These are phyloP conservation scores for Babesia ovis DNA, from an alignment of 169 alveolate genomes.

Conservation along the genomic window DNA sequence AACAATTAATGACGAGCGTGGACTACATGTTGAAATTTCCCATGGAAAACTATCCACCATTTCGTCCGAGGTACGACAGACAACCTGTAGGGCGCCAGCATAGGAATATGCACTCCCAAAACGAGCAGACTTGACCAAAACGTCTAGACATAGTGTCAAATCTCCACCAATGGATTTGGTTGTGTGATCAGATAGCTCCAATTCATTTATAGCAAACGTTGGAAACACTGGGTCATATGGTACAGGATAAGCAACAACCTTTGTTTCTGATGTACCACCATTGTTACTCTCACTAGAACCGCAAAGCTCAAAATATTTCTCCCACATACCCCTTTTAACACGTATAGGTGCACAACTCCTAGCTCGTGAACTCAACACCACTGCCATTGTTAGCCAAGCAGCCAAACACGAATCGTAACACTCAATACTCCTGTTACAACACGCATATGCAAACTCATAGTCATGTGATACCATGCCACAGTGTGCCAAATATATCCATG, in stretches of 20 bases:
- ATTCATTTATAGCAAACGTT: neutral
- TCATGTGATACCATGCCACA: slow-evolving; percentile 47
- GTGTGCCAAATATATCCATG: slow-evolving; percentile 63
- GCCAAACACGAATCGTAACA: slow-evolving; percentile 59
- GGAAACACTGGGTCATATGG: slow-evolving; percentile 54
- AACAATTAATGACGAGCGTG: neutral
- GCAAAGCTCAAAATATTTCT: slow-evolving; percentile 1
- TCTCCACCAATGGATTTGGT: slow-evolving; percentile 42
- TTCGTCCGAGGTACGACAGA: neutral
- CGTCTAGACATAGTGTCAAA: slow-evolving; percentile 14
- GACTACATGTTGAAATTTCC: neutral
- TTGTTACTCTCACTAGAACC: neutral
- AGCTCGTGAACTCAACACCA: slow-evolving; percentile 36
- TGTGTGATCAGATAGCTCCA: slow-evolving; percentile 11
- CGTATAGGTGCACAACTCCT: slow-evolving; percentile 38
- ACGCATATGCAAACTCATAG: slow-evolving; percentile 43
- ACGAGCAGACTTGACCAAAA: slow-evolving; percentile 6
- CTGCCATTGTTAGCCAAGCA: slow-evolving; percentile 43
- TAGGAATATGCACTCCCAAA: slow-evolving; percentile 27
- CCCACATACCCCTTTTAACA: slow-evolving; percentile 21
- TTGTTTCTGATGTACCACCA: neutral
- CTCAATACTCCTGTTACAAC: slow-evolving; percentile 49
- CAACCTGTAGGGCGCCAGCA: slow-evolving; percentile 43
- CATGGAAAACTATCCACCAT: slow-evolving; percentile 31
- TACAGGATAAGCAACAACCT: neutral